phyloP scores from a whole-genome alignment of 108 stramenopile species.

The Epipyxis sp. region DNA sequence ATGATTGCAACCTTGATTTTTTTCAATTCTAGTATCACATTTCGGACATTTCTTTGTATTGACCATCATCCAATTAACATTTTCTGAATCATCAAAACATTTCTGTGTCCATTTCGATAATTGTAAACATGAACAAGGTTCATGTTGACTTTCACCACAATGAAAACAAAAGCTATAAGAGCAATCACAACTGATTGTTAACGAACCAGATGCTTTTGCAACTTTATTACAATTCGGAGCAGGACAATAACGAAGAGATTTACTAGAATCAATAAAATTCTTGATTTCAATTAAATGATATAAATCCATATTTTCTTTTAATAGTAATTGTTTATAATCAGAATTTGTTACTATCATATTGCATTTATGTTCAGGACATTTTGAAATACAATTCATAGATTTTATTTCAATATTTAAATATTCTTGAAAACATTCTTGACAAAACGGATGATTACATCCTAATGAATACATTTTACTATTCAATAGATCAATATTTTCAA shows the following conservation, averaged over 20 bases:
- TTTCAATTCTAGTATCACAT: slow-evolving; percentile 7
- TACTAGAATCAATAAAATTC: not conserved
- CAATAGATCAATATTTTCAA: not conserved
- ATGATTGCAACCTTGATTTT: slow-evolving; percentile 23
- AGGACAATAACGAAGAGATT: slow-evolving; percentile 1
- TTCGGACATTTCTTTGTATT: slow-evolving; percentile 19
- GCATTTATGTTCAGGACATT: not conserved
- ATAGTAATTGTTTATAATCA: not conserved
- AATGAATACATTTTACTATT: not conserved
- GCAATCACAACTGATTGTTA: not conserved
- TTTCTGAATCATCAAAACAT: not conserved
- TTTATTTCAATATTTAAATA: not conserved
- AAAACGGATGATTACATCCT: not conserved
- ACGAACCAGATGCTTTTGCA: not conserved
- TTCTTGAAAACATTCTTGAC: not conserved
- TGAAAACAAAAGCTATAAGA: not conserved
- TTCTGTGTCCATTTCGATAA: not conserved
- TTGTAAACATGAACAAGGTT: not conserved
- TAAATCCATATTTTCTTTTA: not conserved
- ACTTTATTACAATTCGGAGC: not conserved
- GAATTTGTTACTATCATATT: not conserved
- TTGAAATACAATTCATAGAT: not conserved
- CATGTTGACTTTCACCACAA: not conserved
- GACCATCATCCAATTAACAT: not conserved
- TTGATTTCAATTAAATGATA: not conserved